Evolutionary conservation across 345 rosid species (phyloP), one percentile per base, ranked within the genome.

Genomic region (Pseudoturritis turrita): DNA sequence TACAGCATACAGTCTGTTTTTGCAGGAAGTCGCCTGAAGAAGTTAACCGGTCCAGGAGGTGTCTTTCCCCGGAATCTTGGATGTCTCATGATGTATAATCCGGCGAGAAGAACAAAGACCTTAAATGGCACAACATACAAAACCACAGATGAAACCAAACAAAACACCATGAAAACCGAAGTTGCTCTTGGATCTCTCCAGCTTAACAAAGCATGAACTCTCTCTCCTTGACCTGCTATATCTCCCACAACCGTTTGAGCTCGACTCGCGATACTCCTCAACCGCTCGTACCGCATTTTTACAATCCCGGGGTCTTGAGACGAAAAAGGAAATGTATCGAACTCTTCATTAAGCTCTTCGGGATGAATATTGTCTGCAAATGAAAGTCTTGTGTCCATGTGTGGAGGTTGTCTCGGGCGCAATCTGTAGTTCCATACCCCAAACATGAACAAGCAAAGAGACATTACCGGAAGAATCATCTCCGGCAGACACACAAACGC

Each of bases 111-210:
- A 15, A 86, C 87, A 52, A 92, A 81, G 43, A 87, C 86, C 81
- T 85, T 88, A 74, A 92, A 88, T 31, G 99, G 97, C 7, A 89
- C 88, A 41, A 81, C 79, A 56, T 84, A 96, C 65, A 90, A 72
- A 57, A 89, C 86, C 44, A 86, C 52, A 19, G 97, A 92, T 23
- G 90, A 83, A 29, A 84, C 21, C 51, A 96, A 66, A 76, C 98
- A 90, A 68, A 88, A 76, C 10, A 83, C 72, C 79, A 90, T 62
- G 75, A 85, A 96, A 19, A 92, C 75, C 7, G 84, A 75, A 3
- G 98, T 87, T 14, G 98, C 99, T 5, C 98, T 87, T 12, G 96
- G 93, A 81, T 92, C 98, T 43, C 98, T 86, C 99, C 97, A 96
- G 79, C 92, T 90, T 58, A 92, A 72, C 23, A 92, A 66, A 43